These are phyloP conservation scores for Starmerella ratchasimensis DNA, from an alignment of 805 yeast species.

Conservation along the genomic window DNA sequence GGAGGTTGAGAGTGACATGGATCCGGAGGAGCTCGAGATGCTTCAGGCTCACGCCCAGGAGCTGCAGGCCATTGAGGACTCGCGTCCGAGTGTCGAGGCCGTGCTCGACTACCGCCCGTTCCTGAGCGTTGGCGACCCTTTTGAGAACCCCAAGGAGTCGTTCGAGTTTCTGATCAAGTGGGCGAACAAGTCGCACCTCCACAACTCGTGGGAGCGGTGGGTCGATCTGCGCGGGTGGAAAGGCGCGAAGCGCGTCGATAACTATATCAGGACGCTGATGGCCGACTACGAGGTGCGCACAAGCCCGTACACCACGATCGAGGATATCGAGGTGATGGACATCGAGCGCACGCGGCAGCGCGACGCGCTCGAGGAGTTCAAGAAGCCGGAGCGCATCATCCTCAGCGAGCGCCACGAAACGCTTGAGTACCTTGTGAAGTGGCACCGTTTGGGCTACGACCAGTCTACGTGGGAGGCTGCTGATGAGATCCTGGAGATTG, in stretches of 20 bases:
- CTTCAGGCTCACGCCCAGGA: not conserved
- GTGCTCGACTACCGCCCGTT: conserved; percentile 43
- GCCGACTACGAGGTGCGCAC: conserved; percentile 60
- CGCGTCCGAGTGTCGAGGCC: conserved; percentile 31
- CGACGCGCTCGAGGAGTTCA: conserved; percentile 73
- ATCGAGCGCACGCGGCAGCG: conserved; percentile 72
- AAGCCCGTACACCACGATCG: conserved; percentile 74
- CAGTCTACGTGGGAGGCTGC: conserved; percentile 97
- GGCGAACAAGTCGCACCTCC: conserved; percentile 77
- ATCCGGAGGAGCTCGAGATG: not conserved
- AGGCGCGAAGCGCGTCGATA: conserved; percentile 79
- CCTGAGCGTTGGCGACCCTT: conserved; percentile 25
- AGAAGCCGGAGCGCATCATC: conserved; percentile 78
- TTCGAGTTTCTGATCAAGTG: conserved; percentile 60
- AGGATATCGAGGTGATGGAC: conserved; percentile 88
- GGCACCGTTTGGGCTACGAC: conserved; percentile 88
- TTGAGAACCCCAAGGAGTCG: conserved; percentile 42
- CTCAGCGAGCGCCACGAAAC: conserved; percentile 53
- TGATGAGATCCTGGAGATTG: conserved; percentile 63
- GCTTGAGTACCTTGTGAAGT: conserved; percentile 74
- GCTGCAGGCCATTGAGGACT: not conserved
- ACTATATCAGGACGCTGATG: conserved; percentile 66
- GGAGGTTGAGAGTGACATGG: conserved; percentile 1
- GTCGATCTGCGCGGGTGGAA: conserved; percentile 33
- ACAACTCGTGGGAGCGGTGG: conserved; percentile 86